These are phyloP conservation scores for Guyanaporus albipodus DNA, from an alignment of 768 basidiomycete species.

Conservation along the genomic window DNA sequence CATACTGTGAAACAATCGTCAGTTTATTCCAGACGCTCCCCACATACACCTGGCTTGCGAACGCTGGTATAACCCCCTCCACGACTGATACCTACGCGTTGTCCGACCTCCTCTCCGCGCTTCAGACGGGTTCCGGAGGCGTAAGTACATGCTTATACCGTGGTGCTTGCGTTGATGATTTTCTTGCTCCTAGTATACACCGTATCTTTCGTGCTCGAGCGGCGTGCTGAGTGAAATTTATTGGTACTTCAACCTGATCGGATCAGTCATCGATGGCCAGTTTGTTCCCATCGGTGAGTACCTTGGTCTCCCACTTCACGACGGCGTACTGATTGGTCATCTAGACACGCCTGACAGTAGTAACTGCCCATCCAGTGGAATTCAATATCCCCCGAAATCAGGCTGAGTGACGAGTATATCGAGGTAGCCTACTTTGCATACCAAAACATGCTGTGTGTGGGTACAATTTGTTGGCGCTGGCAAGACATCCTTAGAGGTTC, in stretches of 20 bases:
- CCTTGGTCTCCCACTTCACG: neutral
- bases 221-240: constrained; percentile 42
- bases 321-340: constrained; percentile 1
- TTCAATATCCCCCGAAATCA: constrained; percentile 45
- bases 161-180: neutral
- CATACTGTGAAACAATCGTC: constrained; percentile 59
- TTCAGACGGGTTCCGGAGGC: constrained; percentile 53
- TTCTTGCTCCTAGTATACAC: constrained; percentile 39
- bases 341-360: constrained; percentile 46
- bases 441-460: neutral
- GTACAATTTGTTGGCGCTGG: too few relatives aligned
- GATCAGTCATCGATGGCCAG: constrained; percentile 62
- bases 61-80: constrained; percentile 74
- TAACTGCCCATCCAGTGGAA: constrained; percentile 51
- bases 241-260: constrained; percentile 63
- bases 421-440: neutral
- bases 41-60: constrained; percentile 67
- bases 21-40: constrained; percentile 62
- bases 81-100: constrained; percentile 54
- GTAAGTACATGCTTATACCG: constrained; percentile 9
- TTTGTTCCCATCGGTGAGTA: constrained; percentile 58
- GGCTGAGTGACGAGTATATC: too few relatives aligned
- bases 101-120: constrained; percentile 47
- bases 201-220: constrained; percentile 43
- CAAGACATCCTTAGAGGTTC: neutral